Base-by-base conservation (phyloP, 495 filamentous ascomycete species). In the Patellaria atrata region DNA sequence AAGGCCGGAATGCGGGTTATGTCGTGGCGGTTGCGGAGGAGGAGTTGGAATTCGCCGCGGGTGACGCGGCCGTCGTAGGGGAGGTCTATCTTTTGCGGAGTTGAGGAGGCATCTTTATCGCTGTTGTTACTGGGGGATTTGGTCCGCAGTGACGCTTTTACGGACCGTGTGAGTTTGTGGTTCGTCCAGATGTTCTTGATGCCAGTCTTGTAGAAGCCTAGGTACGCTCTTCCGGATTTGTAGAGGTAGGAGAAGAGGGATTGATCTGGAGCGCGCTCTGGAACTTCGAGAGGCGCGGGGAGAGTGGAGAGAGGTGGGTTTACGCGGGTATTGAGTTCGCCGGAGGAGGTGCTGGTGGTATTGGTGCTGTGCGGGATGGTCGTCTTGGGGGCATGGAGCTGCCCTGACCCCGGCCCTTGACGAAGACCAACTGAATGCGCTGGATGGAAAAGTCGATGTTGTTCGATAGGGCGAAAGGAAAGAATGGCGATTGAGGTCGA, bases 191-290 rank as follows among this genome's bases (percentile, higher is more conserved):
- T 72, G 35, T 75, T 70, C 44, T 67, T 68, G 17, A 93, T 53
- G 10, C 87, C 87, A 16, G 71, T 68, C 53, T 91, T 92, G 71
- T 93, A 96, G 68, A 96, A 96, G 20, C 57, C 55, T 4, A 73
- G 44, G 56, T 79, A 80, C 14, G 69, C 62, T 35, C 69, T 70
- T 28, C 73, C 77, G 3, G 61, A 49, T 0, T 40, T 28, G 47
- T 66, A 56, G 24, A 61, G 48, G 57, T 77, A 62, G 1, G 41
- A 39, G 44, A 71, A 46, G 19, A 51, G 46, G 18, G 52, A 56
- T 22, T 60, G 49, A 20, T 44, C 36, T 4, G 55, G 38, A 7
- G 49, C 44, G 20, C 59, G 63, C 10, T 27, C 34, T 1, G 74
- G 70, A n/a, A 75, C 49, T 22, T 55, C 34, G 30, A 80, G 61